Conservation (phyloP, 1,284 basidiomycete species). For the Ustilago xerochloae region DNA sequence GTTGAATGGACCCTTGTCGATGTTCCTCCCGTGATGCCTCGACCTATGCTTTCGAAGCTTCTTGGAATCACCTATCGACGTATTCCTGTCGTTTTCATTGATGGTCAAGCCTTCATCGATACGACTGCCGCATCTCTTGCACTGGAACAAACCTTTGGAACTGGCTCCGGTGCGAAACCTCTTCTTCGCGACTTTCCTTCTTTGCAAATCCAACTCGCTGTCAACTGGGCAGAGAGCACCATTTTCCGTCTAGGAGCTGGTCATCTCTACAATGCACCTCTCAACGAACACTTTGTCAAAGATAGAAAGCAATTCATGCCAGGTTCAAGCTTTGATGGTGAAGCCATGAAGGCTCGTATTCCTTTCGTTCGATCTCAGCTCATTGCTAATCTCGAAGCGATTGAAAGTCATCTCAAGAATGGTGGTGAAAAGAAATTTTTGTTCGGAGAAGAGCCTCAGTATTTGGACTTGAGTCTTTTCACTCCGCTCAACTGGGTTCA, state of each 20-base stretch:
- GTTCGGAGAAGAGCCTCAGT: slow-evolving; percentile 24
- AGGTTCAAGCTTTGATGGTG: slow-evolving; percentile 19
- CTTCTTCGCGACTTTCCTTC: slow-evolving; percentile 18
- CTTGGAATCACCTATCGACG: slow-evolving; percentile 49
- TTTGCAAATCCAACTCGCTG: slow-evolving; percentile 36
- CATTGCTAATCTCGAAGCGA: slow-evolving; percentile 22
- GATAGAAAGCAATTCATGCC: slow-evolving; percentile 40
- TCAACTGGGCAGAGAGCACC: slow-evolving; percentile 35
- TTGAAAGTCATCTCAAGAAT: slow-evolving; percentile 25
- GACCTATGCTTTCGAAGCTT: slow-evolving; percentile 31
- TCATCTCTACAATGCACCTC: slow-evolving; percentile 32
- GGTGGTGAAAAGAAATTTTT: slow-evolving; percentile 12
- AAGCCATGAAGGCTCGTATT: slow-evolving; percentile 19
- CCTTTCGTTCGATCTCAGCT: slow-evolving; percentile 36
- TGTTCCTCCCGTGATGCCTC: slow-evolving; percentile 38
- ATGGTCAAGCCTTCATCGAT: slow-evolving; percentile 44
- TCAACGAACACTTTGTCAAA: slow-evolving; percentile 27
- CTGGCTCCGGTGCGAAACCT: not conserved
- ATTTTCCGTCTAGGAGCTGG: slow-evolving; percentile 35
- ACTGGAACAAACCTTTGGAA: slow-evolving; percentile 33
- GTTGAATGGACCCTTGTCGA: slow-evolving; percentile 38
- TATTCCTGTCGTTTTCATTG: slow-evolving; percentile 43
- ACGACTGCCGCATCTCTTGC: slow-evolving; percentile 34
- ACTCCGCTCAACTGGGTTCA: slow-evolving; percentile 47
- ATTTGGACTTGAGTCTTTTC: slow-evolving; percentile 38